A percentile compares a stretch with the other conserved stretches of the same genome.
Evolutionary conservation across 2,329 filamentous ascomycete species (phyloP).

Genomic region (Fusarium agapanthi): DNA sequence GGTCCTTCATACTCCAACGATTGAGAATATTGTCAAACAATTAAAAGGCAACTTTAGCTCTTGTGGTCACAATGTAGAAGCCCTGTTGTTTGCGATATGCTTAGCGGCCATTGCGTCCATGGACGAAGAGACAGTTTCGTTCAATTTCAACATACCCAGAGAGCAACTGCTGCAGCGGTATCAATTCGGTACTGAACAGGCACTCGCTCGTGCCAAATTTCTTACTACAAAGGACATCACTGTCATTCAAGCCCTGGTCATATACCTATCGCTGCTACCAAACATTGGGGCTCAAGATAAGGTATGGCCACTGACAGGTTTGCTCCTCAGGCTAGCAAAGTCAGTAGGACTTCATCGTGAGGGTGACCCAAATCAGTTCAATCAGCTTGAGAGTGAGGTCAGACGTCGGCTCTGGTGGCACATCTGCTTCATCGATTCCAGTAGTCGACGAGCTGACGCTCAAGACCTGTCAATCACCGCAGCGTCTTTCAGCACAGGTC

Average conservation of each 20-base stretch:
- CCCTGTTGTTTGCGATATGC: conserved; percentile 42
- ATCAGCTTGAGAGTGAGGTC: conserved; percentile 24
- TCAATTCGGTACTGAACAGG: conserved; percentile 37
- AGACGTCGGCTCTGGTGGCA: conserved; percentile 44
- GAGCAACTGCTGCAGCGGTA: conserved; percentile 27
- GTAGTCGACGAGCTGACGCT: conserved; percentile 8
- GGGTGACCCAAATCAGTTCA: background rate
- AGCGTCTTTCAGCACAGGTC: conserved; percentile 50
- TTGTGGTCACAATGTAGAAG: conserved; percentile 21
- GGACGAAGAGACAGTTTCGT: conserved; percentile 26
- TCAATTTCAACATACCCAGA: conserved; percentile 31
- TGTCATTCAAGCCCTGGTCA: conserved; percentile 40
- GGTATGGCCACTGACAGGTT: conserved; percentile 39
- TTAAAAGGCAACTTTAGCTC: conserved; percentile 34
- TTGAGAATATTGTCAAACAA: conserved; percentile 27
- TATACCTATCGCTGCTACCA: conserved; percentile 39
- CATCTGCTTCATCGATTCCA: conserved; percentile 43
- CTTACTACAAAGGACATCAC: conserved; percentile 33
- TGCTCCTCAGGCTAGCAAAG: conserved; percentile 39
- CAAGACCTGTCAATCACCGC: conserved; percentile 33
- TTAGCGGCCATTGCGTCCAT: conserved; percentile 42
- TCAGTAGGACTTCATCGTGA: conserved; percentile 30
- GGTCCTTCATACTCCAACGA: conserved; percentile 36
- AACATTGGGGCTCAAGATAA: conserved; percentile 31
- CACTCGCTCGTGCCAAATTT: conserved; percentile 37